phyloP scores from a whole-genome alignment of 23 red algal genomes.

The Cyanidioschyzon merolae region DNA sequence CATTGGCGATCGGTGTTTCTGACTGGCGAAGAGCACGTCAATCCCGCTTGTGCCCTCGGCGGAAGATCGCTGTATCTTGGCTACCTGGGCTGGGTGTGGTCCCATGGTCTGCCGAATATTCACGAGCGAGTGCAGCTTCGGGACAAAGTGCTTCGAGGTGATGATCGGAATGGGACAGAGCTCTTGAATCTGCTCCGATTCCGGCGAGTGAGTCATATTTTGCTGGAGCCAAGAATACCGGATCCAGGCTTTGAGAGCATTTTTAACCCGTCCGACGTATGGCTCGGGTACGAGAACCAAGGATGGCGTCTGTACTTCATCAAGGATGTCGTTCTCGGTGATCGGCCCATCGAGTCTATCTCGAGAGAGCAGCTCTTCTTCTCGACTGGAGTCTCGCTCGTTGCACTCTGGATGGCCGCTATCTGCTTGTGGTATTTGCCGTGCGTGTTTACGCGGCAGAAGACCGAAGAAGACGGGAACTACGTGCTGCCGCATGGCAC shows the following conservation, averaged over 20 bases:
- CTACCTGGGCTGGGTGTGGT: conserved; percentile 14
- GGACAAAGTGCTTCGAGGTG: neutral
- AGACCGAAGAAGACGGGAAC: neutral
- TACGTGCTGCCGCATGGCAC: neutral
- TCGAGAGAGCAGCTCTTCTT: conserved; percentile 4
- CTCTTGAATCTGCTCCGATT: neutral
- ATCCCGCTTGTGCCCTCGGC: neutral
- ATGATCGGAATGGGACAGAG: conserved; percentile 8
- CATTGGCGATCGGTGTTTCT: neutral
- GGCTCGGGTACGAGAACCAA: neutral
- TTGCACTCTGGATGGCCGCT: neutral
- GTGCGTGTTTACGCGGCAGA: neutral
- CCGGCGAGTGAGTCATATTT: neutral
- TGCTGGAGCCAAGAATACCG: neutral
- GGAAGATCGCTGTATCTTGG: neutral
- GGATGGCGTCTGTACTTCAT: conserved; percentile 6
- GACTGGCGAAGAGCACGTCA: conserved; percentile 9
- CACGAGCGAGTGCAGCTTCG: conserved; percentile 12
- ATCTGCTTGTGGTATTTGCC: conserved; percentile 2
- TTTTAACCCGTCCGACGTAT: neutral
- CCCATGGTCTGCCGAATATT: conserved; percentile 5
- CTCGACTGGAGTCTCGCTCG: neutral
- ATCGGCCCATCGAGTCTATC: neutral
- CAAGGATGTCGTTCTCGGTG: neutral
- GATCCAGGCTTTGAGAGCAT: conserved; percentile 1